Base-by-base conservation (phyloP, 805 yeast species). In the Lipomyces kockii region DNA sequence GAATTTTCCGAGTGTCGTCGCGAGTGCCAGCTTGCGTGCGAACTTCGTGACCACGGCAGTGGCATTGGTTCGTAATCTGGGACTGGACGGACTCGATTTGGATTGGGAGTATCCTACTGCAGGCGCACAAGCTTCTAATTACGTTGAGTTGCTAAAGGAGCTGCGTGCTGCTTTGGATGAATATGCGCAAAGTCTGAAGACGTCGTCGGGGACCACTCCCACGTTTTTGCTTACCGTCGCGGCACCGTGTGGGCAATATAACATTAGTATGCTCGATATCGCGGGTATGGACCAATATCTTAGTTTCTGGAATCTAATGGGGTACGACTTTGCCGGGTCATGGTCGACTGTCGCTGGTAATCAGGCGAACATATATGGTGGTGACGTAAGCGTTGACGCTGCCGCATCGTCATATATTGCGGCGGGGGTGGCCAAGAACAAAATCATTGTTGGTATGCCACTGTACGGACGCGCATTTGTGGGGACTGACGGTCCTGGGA, bases 21-120 rank as follows among this genome's bases (percentile, higher is more conserved):
- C 84, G 64, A 76, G 76, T 27, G 76, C 79, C 0, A 63, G 54
- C 1, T 80, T 78, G 58, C 69, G 87, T 6, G 74, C 75, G 0
- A 75, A 55, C 0, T 91, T 93, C 76, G 84, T 86, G 1, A 61
- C 74, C 0, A 81, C 88, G 0, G 79, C 87, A 0, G 80, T 85
- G 0, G 76, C 78, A 0, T 77, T 85, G 29, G 81, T 91, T 76
- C 64, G 77, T 1, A 78, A 81, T 56, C 32, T 64, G 17, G 67
- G 89, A 0, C 87, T 95, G 74, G 98, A 95, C 76, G 98, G 99
- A 0, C 80, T 94, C 58, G 98, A 95, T 77, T 79, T 94, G 35
- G 99, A 94, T 78, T 94, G 97, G 97, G 99, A 94, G 53, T 94
- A 87, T 74, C 97, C 97, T 0, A 75, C 77, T 7, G 81, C 76